Base-by-base conservation (phyloP, 1,139 yeast genomes). In the Geotrichum europaeum region DNA sequence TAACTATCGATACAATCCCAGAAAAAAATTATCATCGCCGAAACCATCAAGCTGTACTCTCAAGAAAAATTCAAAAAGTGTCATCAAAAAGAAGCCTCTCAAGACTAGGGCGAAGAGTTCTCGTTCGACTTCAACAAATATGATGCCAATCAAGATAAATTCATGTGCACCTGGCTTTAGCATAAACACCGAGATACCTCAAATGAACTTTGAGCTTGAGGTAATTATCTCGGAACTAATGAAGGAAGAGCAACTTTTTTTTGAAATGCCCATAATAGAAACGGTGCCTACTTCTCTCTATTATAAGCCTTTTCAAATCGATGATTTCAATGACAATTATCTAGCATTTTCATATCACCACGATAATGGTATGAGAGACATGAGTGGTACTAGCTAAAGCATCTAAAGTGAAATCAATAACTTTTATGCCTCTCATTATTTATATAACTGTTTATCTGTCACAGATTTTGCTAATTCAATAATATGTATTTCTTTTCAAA, bases 1-100 rank as follows among this genome's bases (percentile, higher is more conserved):
- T 13, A 56, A 49, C 24, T 56, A 56, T 40, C 53, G 51, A 4
- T 56, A 56, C 28, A 56, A 56, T 20, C 58, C 58, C 20, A 36
- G 58, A 18, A 56, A 50, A 25, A 56, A 56, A 22, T 28, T 50
- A 7, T 12, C 47, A 22, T 56, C 50, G 15, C 54, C 58, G 9
- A 56, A 56, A 22, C 43, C 24, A 15, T 12, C 49, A 3, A 22
- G 49, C 32, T n/a, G 24, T 13, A 15, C 40, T 13, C 18, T 36
- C 28, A 56, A 34, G 22, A 56, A 50, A 40, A 25, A 18, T 6
- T 3, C 18, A 13, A 30, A 30, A 22, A 32, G 9, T 10, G 15
- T 36, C 18, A 18, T 24, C 18, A 52, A 36, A 30, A 52, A 36
- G 28, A 36, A 36, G 24, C 3, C 15, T 4, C 2, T 20, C 9